These are phyloP conservation scores for Trichophyton benhamiae DNA, from an alignment of 2,329 filamentous ascomycete species.

Conservation along the genomic window DNA sequence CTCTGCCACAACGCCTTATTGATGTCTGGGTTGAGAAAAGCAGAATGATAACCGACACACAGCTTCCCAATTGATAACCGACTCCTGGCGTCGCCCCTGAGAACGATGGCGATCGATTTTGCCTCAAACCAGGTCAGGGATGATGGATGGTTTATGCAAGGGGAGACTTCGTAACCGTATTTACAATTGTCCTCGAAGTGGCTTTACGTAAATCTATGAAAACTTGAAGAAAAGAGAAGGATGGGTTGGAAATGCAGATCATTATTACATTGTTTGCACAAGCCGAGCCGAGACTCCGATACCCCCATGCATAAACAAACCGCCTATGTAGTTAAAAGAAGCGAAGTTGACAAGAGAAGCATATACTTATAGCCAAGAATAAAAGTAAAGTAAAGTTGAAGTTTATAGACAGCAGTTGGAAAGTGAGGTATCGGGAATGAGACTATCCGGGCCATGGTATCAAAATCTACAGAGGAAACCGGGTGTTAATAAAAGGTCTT, in stretches of 20 bases:
- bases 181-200: neutral
- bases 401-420: no score
- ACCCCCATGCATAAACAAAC: neutral
- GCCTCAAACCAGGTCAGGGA: neutral
- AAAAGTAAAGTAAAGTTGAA: neutral
- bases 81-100: no score
- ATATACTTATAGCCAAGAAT: neutral
- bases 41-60: neutral
- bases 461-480: neutral
- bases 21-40: neutral
- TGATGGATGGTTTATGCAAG: neutral
- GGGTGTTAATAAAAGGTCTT: neutral
- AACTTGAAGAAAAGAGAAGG: neutral
- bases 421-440: no score
- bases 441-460: no score
- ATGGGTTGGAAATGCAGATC: neutral
- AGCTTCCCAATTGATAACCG: neutral
- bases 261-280: neutral
- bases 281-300: slow-evolving; percentile 1
- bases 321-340: neutral
- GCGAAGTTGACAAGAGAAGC: neutral
- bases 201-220: neutral
- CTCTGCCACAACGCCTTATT: slow-evolving; percentile 8
- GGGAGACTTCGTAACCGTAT: neutral
- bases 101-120: neutral